Percentiles rank a stretch among this genome's conserved stretches.
These are phyloP conservation scores for Lentinula sp. DNA, from an alignment of 768 basidiomycete genomes.

Conservation along the genomic window DNA sequence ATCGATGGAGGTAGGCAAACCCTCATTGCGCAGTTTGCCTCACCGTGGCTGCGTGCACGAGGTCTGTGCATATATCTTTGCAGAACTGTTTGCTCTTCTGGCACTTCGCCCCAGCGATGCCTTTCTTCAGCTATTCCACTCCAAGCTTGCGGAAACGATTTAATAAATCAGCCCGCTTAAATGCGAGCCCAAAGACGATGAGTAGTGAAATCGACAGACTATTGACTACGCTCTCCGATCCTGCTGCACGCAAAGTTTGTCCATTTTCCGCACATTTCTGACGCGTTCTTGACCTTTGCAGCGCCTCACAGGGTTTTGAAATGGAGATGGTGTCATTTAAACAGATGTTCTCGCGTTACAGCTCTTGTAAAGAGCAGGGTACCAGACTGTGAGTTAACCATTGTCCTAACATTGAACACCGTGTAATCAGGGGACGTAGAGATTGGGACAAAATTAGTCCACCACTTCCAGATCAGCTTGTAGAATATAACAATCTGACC, in stretches of 20 bases:
- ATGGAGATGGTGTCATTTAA: slow-evolving; percentile 96
- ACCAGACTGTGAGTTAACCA: slow-evolving; percentile 66
- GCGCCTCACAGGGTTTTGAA: slow-evolving; percentile 65
- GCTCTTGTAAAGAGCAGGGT: slow-evolving; percentile 79
- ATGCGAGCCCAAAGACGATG: slow-evolving; percentile 86
- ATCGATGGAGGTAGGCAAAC: not conserved
- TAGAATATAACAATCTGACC: slow-evolving; percentile 72
- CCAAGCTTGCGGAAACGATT: slow-evolving; percentile 49
- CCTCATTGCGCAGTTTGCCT: not conserved
- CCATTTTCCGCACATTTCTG: slow-evolving; percentile 13
- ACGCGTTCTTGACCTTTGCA: slow-evolving; percentile 8
- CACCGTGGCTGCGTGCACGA: not conserved
- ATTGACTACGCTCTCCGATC: slow-evolving; percentile 79
- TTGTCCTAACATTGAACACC: slow-evolving; percentile 6
- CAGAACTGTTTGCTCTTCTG: not conserved
- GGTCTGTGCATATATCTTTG: not conserved
- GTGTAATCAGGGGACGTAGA: slow-evolving; percentile 29
- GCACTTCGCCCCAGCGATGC: slow-evolving; percentile 1
- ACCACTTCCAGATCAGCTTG: slow-evolving; percentile 78
- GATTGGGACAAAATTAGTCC: slow-evolving; percentile 89
- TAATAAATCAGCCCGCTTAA: slow-evolving; percentile 63
- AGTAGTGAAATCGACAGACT: slow-evolving; percentile 95
- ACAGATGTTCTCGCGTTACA: slow-evolving; percentile 92
- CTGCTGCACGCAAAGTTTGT: slow-evolving; percentile 71
- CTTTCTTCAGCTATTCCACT: slow-evolving; percentile 13